Base-by-base conservation (phyloP, 345 rosid species). In the Geranium brycei region DNA sequence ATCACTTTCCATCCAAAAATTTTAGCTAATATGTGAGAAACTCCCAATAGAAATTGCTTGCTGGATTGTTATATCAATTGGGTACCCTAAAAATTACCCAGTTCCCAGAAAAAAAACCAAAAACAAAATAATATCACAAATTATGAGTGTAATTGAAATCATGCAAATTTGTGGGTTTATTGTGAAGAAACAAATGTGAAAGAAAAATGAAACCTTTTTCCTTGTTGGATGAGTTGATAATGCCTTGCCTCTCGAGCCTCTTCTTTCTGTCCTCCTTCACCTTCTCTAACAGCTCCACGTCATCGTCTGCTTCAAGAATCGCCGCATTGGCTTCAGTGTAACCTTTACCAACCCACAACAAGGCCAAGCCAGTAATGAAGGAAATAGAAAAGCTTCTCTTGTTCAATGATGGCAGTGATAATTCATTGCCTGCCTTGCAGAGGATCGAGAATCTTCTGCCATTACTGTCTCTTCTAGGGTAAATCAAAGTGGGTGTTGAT, bases 221-320 rank as follows among this genome's bases (percentile, higher is more conserved):
- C 60, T 85, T 76, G 7, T 64, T 69, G 31, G 96, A 80, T 55
- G 98, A 87, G 63, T 55, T 87, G 69, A 93, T 73, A 60, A 85
- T 80, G 62, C 80, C 84, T 69, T 87, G 98, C 77, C 79, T 87
- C 79, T 92, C 97, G 62, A 89, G 81, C 78, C 95, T 84, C 86
- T 79, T 89, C 72, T 86, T 79, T 66, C 95, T 82, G 74, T 92
- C 95, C 74, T 19, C 75, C 77, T 92, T 87, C 58, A 89, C 96
- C 71, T 71, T 92, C 78, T 92, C 96, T 76, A 92, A 13, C 7
- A 92, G 85, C 78, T 92, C 98, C 62, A 69, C 81, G 75, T 87
- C 96, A 47, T 93, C 99, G 66, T 93, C 97, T 18, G 99, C 95
- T 73, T 93, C 97, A 11, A 93, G 79, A 30, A 93, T 80, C 60